Evolutionary conservation across 345 rosid genomes (phyloP), one percentile per base, ranked within the genome.

Genomic region (Cardamine chenopodiifolia): DNA sequence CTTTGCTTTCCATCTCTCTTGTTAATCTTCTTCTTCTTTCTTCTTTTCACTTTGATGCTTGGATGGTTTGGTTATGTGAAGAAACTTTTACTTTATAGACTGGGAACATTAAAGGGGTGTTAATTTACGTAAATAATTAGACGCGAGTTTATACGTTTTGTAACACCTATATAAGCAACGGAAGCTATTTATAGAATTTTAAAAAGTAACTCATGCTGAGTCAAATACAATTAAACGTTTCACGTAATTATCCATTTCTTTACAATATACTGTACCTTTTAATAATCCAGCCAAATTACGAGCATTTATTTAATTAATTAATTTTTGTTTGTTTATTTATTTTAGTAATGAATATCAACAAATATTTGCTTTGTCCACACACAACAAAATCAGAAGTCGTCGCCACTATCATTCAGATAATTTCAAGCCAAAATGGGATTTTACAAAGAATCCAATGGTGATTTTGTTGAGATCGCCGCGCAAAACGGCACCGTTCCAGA

Each of bases 391-490:
- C 22, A 23, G 37, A 64, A 73, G 66, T 75, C 17, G 31, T 68
- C 79, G 64, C 12, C 50, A 68, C 50, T 68, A 68, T 50, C 71
- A 62, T 45, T 50, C 39, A 31, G 72, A 59, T 47, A 63, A 19
- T 65, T 32, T 18, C 25, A 40, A 58, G 25, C 54, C 73, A 1
- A 39, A 77, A 40, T 56, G 56, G 53, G 66, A 28, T 48, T 59
- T 71, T 70, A 77, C 76, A 77, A 28, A 35, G 15, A 77, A 95
- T 2, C 99, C 98, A 13, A 95, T 72, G 17, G 90, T 88, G 82
- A 95, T 92, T 85, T 90, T 95, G 76, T 95, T 95, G 62, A 92
- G 98, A 87, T 95, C 99, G 62, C 99, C 98, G 4, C 98, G 92
- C 9, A 95, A 86, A 71, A 95, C 96, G 35, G 97, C 80, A 23